Evolutionary conservation across 768 basidiomycete species (phyloP).

Genomic region (Mycena leptocephala): DNA sequence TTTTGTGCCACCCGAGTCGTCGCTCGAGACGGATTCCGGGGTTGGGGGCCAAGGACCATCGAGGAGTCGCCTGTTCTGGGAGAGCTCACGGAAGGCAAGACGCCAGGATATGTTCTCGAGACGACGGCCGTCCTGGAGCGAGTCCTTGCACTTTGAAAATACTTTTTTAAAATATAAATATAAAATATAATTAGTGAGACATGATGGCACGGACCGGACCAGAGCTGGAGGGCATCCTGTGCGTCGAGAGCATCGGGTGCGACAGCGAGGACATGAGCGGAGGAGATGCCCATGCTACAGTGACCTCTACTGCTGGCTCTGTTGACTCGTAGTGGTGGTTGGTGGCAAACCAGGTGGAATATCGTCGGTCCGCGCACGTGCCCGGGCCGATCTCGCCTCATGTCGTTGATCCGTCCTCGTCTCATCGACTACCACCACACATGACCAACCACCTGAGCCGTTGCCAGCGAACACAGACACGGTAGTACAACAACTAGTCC

Average conservation of each 20-base stretch:
- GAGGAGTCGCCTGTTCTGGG: background rate
- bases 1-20: conserved; percentile 3
- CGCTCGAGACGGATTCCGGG: conserved; percentile 26
- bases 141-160: conserved; percentile 88
- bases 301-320: background rate
- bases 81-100: conserved; percentile 78
- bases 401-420: background rate
- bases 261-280: conserved; percentile 79
- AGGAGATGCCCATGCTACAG: conserved; percentile 25
- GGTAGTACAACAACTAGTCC: too few relatives aligned
- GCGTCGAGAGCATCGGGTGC: conserved; percentile 80
- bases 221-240: conserved; percentile 69
- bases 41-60: conserved; percentile 52
- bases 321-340: background rate
- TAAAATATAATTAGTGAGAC: background rate
- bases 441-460: too few relatives aligned
- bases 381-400: background rate
- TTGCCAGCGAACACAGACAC: too few relatives aligned
- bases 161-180: conserved; percentile 60
- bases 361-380: background rate
- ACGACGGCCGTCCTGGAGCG: conserved; percentile 83
- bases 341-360: background rate
- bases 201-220: conserved; percentile 70
- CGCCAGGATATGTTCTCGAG: conserved; percentile 94
- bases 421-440: background rate